Base-by-base conservation (phyloP, 805 yeast species). In the Pichia eremophila region DNA sequence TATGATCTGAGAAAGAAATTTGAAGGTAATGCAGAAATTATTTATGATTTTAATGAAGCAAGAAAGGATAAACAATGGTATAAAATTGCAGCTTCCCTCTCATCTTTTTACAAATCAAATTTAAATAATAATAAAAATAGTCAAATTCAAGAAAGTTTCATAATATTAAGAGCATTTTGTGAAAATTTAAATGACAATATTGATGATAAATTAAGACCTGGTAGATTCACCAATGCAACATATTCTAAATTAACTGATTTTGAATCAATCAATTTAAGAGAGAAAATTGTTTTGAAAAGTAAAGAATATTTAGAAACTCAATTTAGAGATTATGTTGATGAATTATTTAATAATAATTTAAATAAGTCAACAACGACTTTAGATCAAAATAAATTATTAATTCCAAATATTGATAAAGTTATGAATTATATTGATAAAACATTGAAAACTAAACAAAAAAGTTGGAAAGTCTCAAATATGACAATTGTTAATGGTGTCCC, bases 401-500 rank as follows among this genome's bases (percentile, higher is more conserved):
- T 47, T 1, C 46, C 86, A 2, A 81, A 81, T 53, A 69, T 81
- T 40, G 83, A 81, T 62, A 90, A 85, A 58, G 77, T 90, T 32
- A 75, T 76, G 50, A 78, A 83, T 45, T 75, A 85, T 58, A 63
- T 78, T 58, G 73, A 79, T 50, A 48, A 67, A 63, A 57, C 77
- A 65, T 60, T 66, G 63, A 51, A 62, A 43, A 56, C 79, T 77
- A 59, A 56, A 35, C 49, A 49, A 44, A 55, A 58, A 19, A 65
- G 69, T 32, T 74, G 84, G 81, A 72, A 71, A 47, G 56, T 73
- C 36, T 69, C 71, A n/a, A 75, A 76, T 51, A 57, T 85, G 43
- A 73, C 83, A 39, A 68, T 83, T 46, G 81, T 88, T 25, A 90
- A 91, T 64, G 89, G 89, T 17, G 70, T 77, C 1, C 98, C 98